Percentiles rank a stretch among this genome's conserved stretches.
Evolutionary conservation across 192 early-diverging fungal genomes (phyloP).

Genomic region (Linnemannia zychae): DNA sequence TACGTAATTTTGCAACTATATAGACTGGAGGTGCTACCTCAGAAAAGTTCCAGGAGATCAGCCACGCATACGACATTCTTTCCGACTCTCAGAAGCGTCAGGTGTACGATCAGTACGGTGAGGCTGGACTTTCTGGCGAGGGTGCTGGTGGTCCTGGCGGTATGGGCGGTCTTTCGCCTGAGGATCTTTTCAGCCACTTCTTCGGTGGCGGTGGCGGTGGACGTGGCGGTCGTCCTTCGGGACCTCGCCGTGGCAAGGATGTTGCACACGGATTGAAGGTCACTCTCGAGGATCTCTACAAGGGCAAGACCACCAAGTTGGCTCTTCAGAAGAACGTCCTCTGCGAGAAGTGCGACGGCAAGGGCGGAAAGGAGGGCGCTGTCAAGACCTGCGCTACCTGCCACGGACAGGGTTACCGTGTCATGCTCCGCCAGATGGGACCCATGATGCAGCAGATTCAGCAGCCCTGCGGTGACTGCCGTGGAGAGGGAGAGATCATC

Average conservation of each 20-base stretch:
- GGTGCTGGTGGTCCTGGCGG: slow-evolving; percentile 71
- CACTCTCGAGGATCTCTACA: slow-evolving; percentile 88
- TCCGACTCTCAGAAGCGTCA: slow-evolving; percentile 92
- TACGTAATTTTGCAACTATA: slow-evolving; percentile 30
- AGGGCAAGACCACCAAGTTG: slow-evolving; percentile 95
- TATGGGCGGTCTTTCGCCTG: slow-evolving; percentile 82
- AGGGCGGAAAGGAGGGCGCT: slow-evolving; percentile 96
- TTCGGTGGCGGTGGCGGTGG: slow-evolving; percentile 92
- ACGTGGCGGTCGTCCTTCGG: slow-evolving; percentile 75
- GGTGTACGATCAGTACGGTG: slow-evolving; percentile 95
- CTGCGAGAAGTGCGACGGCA: slow-evolving; percentile 92
- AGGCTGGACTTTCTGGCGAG: slow-evolving; percentile 89
- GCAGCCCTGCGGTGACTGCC: slow-evolving; percentile 93
- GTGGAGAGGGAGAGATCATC: slow-evolving; percentile 93
- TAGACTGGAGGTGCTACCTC: slow-evolving; percentile 67
- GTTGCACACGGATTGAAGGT: slow-evolving; percentile 92
- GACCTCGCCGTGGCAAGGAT: slow-evolving; percentile 97
- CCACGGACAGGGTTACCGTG: slow-evolving; percentile 91
- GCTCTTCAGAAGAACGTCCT: slow-evolving; percentile 95
- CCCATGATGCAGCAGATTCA: slow-evolving; percentile 99
- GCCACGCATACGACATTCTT: slow-evolving; percentile 97
- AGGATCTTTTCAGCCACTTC: slow-evolving; percentile 97
- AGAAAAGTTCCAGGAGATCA: slow-evolving; percentile 98
- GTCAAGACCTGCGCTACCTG: slow-evolving; percentile 88
- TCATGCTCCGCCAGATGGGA: slow-evolving; percentile 94